Conservation (phyloP, 768 basidiomycete species). For the Boletales sp. region DNA sequence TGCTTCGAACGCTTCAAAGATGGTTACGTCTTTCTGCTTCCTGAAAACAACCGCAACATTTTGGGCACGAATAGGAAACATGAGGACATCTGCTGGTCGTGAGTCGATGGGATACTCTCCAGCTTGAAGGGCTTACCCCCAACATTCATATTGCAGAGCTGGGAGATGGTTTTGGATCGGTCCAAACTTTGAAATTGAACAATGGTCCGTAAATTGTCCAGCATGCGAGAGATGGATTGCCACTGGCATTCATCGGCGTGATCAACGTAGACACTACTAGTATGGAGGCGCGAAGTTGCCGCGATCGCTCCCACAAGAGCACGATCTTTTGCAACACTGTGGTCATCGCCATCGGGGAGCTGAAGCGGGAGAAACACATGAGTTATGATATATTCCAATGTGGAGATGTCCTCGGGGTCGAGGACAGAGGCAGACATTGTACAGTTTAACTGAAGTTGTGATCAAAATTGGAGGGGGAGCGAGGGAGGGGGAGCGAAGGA, state of each 20-base stretch:
- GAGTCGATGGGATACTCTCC: neutral
- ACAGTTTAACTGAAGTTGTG: too few species aligned
- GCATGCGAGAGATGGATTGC: constrained; percentile 29
- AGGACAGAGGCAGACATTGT: constrained; percentile 1
- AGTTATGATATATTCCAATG: constrained; percentile 31
- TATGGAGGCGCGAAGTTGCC: constrained; percentile 6
- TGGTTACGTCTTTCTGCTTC: constrained; percentile 19
- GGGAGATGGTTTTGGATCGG: constrained; percentile 4
- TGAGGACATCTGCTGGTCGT: constrained; percentile 30
- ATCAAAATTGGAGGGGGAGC: too few species aligned
- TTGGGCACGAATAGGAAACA: constrained; percentile 41
- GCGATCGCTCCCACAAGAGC: constrained; percentile 23
- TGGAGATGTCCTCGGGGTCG: neutral
- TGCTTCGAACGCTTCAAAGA: constrained; percentile 46
- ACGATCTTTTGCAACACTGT: constrained; percentile 18
- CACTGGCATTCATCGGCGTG: constrained; percentile 19
- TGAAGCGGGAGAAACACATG: constrained; percentile 44
- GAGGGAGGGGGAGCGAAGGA: too few species aligned
- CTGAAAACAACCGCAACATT: constrained; percentile 46
- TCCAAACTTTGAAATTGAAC: constrained; percentile 1
- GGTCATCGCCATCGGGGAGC: constrained; percentile 37
- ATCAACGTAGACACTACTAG: constrained; percentile 8
- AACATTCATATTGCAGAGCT: constrained; percentile 14
- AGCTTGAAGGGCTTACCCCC: constrained; percentile 12
- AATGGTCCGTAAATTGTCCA: constrained; percentile 18